phyloP scores from a whole-genome alignment of 257 asterid species.

The Rubia yunnanensis region DNA sequence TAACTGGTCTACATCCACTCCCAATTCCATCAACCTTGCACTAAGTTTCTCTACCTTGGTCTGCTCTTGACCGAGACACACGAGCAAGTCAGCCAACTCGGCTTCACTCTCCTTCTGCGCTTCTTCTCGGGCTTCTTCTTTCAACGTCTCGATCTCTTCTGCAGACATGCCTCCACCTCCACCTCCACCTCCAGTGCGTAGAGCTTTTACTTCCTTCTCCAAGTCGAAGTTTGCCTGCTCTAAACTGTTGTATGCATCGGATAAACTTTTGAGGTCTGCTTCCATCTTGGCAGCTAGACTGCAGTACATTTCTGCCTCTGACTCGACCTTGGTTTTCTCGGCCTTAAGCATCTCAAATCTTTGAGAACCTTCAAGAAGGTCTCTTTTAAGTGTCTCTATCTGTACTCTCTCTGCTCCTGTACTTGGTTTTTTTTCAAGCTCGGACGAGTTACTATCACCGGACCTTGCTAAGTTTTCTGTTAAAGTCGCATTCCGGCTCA shows the following conservation, averaged over 20 bases:
- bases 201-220: constrained; percentile 56
- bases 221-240: constrained; percentile 72
- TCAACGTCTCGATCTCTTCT: constrained; percentile 49
- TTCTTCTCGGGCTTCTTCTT: constrained; percentile 78
- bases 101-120: constrained; percentile 84
- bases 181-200: constrained; percentile 18
- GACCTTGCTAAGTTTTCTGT: constrained; percentile 69
- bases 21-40: constrained; percentile 54
- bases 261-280: constrained; percentile 78
- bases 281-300: constrained; percentile 53
- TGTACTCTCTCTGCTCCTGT: constrained; percentile 61
- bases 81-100: constrained; percentile 74
- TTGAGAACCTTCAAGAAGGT: constrained; percentile 58
- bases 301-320: constrained; percentile 46
- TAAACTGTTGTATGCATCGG: constrained; percentile 91
- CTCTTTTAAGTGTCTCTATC: constrained; percentile 58
- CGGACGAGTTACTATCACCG: constrained; percentile 46
- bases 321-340: constrained; percentile 56
- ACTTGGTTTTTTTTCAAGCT: constrained; percentile 39
- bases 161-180: constrained; percentile 35
- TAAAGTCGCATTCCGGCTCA: constrained; percentile 71
- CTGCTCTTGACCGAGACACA: constrained; percentile 97
- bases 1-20: constrained; percentile 68
- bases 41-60: constrained; percentile 85
- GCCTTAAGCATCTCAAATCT: constrained; percentile 57